Evolutionary conservation across 1,284 basidiomycete genomes (phyloP), one percentile per base, ranked within the genome.

Genomic region (Puccinia horiana): DNA sequence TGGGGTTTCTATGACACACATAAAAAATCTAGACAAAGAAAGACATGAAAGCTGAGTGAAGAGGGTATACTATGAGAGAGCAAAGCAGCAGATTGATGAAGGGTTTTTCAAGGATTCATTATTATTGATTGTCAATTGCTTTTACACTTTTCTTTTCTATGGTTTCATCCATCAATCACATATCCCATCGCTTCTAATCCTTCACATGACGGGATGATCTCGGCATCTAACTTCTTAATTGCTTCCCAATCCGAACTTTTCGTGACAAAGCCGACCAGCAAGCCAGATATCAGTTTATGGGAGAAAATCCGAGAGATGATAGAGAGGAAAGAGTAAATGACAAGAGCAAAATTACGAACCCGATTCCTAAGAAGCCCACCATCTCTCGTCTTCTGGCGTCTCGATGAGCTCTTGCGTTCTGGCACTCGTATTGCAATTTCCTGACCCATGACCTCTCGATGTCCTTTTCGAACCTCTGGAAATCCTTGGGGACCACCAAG

Each of bases 221-320:
- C 80, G 20, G 72, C 56, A 44, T 82, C 80, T 35, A 82, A 56
- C 40, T 82, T 75, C 63, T 35, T 52, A 35, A 82, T 76, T 0
- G 72, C 73, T 67, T 76, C 80, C 80, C 80, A 82, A 76, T 82
- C 80, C 44, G 80, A 26, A 56, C 80, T 82, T 20, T 69, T 67
- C 9, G 2, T 40, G 11, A 37, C 6, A 65, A 73, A 49, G 56
- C 67, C 32, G 23, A 56, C 18, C 14, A 35, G 40, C 52, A 47
- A 37, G 47, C 35, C 9, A 42, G 4, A 54, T 8, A 47, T 52
- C 11, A 47, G n/a, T 49, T 5, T 49, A 44, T 72, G 35, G 29
- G 35, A 16, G 52, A 49, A 14, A 72, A 32, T 35, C n/a, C 32
- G 52, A 23, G 42, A 74, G 32, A 26, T 58, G n/a, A 32, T 47